These are phyloP conservation scores for Xylaria arbuscula DNA, from an alignment of 2,329 filamentous ascomycete genomes.

Conservation along the genomic window DNA sequence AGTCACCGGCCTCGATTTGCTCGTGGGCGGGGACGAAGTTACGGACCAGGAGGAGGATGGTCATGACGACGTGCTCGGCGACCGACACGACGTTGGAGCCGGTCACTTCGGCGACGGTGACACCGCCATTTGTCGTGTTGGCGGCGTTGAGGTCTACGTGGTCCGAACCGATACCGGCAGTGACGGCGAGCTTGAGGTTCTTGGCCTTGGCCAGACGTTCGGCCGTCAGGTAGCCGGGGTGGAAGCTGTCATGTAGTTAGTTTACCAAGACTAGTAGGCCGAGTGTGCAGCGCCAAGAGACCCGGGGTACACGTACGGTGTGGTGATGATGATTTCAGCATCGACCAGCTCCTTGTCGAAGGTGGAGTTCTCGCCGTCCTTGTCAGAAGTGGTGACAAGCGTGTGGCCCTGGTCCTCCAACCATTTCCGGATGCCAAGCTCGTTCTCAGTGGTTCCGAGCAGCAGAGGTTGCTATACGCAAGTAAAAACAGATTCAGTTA, in stretches of 20 bases:
- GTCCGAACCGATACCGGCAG: slow-evolving; percentile 97
- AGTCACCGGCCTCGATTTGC: slow-evolving; percentile 87
- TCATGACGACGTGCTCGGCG: slow-evolving; percentile 99
- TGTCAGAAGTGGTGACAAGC: slow-evolving; percentile 96
- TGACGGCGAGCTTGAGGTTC: slow-evolving; percentile 98
- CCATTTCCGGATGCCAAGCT: slow-evolving; percentile 97
- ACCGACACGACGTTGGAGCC: slow-evolving; percentile 99
- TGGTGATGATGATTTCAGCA: slow-evolving; percentile 98
- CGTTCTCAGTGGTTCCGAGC: slow-evolving; percentile 96
- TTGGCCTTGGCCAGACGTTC: slow-evolving; percentile 98
- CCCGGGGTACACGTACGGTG: slow-evolving; percentile 71
- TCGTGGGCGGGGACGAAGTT: slow-evolving; percentile 99
- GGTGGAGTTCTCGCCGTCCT: slow-evolving; percentile 91
- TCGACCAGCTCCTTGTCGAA: slow-evolving; percentile 97
- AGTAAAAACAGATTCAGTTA: slow-evolving; percentile 40
- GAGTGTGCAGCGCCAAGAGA: slow-evolving; percentile 31
- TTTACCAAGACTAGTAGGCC: slow-evolving; percentile 4
- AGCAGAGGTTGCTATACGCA: slow-evolving; percentile 74
- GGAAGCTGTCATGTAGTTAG: slow-evolving; percentile 73
- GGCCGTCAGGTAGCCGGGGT: slow-evolving; percentile 96
- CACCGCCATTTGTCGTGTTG: slow-evolving; percentile 97
- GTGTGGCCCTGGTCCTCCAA: slow-evolving; percentile 97
- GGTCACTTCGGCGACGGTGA: slow-evolving; percentile 97
- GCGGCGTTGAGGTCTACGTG: slow-evolving; percentile 97
- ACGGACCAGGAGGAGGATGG: slow-evolving; percentile 92